A percentile compares a stretch with the other conserved stretches of the same genome.
Evolutionary conservation across 345 rosid species (phyloP).

Genomic region (Brassica juncea): DNA sequence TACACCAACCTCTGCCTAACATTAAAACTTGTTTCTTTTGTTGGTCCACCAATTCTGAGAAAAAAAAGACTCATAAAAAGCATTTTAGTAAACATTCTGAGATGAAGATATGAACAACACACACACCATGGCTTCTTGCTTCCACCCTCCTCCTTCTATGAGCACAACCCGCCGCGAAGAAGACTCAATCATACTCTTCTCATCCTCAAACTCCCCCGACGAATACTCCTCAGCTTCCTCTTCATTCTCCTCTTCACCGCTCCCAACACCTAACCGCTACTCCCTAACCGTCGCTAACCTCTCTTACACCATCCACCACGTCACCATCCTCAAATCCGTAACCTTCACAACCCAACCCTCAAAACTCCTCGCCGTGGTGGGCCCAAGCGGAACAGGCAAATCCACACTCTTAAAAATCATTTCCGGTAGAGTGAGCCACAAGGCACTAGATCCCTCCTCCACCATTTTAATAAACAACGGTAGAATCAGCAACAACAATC

Average conservation of each 20-base stretch:
- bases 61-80: background rate
- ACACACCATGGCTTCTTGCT: conserved; percentile 56
- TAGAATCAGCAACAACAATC: conserved; percentile 43
- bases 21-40: conserved; percentile 21
- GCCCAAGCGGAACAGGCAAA: conserved; percentile 89
- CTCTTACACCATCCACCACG: conserved; percentile 58
- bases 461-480: conserved; percentile 49
- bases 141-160: conserved; percentile 36
- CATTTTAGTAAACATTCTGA: background rate
- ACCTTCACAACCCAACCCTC: conserved; percentile 64
- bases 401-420: conserved; percentile 72
- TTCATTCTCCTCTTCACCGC: conserved; percentile 56
- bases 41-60: conserved; percentile 32
- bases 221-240: conserved; percentile 68
- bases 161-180: conserved; percentile 48
- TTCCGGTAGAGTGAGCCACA: conserved; percentile 66
- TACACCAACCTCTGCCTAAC: conserved; percentile 42
- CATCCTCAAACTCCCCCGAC: conserved; percentile 60
- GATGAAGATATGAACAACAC: conserved; percentile 9
- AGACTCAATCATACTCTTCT: conserved; percentile 67
- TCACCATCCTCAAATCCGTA: conserved; percentile 62
- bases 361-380: conserved; percentile 73
- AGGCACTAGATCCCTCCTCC: conserved; percentile 51
- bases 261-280: conserved; percentile 33
- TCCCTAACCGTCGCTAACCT: conserved; percentile 54